Evolutionary conservation across 768 basidiomycete species (phyloP), one percentile per base, ranked within the genome.

Genomic region (Lyophyllum atratum): DNA sequence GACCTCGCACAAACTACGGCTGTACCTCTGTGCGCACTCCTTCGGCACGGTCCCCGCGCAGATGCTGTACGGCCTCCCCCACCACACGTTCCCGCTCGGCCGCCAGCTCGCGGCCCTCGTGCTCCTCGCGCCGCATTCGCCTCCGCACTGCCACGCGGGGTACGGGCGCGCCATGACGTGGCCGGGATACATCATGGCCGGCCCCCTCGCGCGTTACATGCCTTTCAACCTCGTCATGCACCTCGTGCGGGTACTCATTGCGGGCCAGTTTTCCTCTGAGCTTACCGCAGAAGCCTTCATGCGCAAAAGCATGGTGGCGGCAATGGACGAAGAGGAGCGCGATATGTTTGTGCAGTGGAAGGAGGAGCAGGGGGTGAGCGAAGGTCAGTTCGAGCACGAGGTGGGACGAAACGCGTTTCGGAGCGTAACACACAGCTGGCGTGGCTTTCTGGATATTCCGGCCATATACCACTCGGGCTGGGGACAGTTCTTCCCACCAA

Each of bases 1-100:
- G 21, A 65, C 66, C 0, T 59, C 34, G 24, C 59, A 64, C 33
- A 64, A 74, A 22, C 70, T 84, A 50, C 76, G 70, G 58, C 71
- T 84, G 40, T 85, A 82, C 70, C 56, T 86, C 54, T 66, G 73
- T 14, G 85, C 81, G 0, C 80, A 80, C 12, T 83, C 83, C 2
- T 84, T 78, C 60, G 85, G 85, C 19, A 81, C 80, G 0, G 74
- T 77, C 11, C 71, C 78, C 3, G 80, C 84, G 0, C 85, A 86
- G 71, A 82, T 85, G 34, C 62, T 86, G 12, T 85, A 82, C 56
- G 81, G 80, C 1, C 76, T 80, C 0, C 64, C 82, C 0, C 80
- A 79, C 67, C 74, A 80, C 61, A 60, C 68, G 15, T 87, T 86
- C 57, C 82, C 83, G 7, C 72, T 77, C 26, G 81, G 80, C 19